Evolutionary conservation across 495 filamentous ascomycete species (phyloP), one percentile per base, ranked within the genome.

Genomic region (Penicillium crystallinum): DNA sequence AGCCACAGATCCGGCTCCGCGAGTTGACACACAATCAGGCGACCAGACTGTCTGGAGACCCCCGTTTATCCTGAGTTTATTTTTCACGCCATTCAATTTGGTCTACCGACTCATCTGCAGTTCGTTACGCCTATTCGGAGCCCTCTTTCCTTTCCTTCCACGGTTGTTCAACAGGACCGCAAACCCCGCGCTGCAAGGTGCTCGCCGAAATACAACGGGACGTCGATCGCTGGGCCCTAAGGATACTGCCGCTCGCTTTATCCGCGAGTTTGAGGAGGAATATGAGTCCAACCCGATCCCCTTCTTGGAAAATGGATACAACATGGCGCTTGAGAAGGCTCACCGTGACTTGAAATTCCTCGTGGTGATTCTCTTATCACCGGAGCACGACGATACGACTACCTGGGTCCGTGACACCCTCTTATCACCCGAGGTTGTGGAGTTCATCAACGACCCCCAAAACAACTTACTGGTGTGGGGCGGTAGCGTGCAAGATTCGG

Each of bases 331-430:
- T 46, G 93, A 98, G 61, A 67, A 82, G 9, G 90, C 93, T 0
- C 96, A 97, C 67, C 82, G 78, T 50, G 89, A 97, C n/a, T 72
- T 96, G 46, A 91, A 91, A 56, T 95, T 95, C 64, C 73, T 98
- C 2, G 63, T 97, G 9, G 86, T 96, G 6, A 74, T 97, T 4
- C 76, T 97, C 6, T 66, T 96, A 14, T 90, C 90, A 1, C 89
- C 91, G 0, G 95, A 97, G 58, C 92, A 98, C 63, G 93, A 97
- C 58, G 89, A 96, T 58, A 97, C 89, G 3, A 78, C 79, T 19
- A 74, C 81, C n/a, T 98, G 91, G 73, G 83, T 93, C 44, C 79
- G 79, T 10, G 82, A 92, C 35, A 97, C 90, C 0, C 79, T 98
- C 0, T 76, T 95, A 7, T 78, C 86, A 10, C 81, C 80, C 15